Percentiles rank a stretch among this genome's conserved stretches.
These are phyloP conservation scores for Corchorus capsularis DNA, from an alignment of 345 rosid genomes.

Conservation along the genomic window DNA sequence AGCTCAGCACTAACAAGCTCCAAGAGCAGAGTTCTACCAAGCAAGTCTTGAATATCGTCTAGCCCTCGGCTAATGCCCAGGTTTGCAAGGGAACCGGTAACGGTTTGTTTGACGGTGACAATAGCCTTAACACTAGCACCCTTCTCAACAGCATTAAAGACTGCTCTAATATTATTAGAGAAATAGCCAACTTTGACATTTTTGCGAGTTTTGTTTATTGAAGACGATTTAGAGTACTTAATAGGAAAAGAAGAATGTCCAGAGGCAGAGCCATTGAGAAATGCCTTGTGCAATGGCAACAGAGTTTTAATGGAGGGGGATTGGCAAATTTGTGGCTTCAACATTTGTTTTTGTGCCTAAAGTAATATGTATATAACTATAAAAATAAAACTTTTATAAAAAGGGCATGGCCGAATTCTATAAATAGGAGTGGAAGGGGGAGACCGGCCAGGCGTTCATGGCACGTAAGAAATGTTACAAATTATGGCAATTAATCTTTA, in stretches of 20 bases:
- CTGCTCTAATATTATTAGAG: not conserved
- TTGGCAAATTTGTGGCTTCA: slow-evolving; percentile 35
- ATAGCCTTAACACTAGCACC: slow-evolving; percentile 33
- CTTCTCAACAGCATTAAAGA: not conserved
- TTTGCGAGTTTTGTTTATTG: not conserved
- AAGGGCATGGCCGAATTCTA: too few relatives aligned
- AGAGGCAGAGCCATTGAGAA: slow-evolving; percentile 30
- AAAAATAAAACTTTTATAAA: too few relatives aligned
- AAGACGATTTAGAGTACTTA: not conserved
- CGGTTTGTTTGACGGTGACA: slow-evolving; percentile 37
- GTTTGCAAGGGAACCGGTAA: slow-evolving; percentile 30
- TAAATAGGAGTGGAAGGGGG: too few relatives aligned
- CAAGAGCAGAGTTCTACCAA: slow-evolving; percentile 47
- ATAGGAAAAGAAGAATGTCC: slow-evolving; percentile 11
- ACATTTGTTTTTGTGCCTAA: slow-evolving; percentile 21
- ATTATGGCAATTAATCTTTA: too few relatives aligned
- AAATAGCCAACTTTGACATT: slow-evolving; percentile 2
- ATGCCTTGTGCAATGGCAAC: slow-evolving; percentile 29
- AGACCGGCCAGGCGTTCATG: too few relatives aligned
- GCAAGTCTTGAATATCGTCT: slow-evolving; percentile 47
- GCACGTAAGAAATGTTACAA: too few relatives aligned
- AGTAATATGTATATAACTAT: not conserved
- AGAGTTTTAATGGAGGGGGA: slow-evolving; percentile 12
- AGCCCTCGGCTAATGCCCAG: slow-evolving; percentile 31
- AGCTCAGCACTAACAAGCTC: slow-evolving; percentile 62